Evolutionary conservation across 1,139 yeast genomes (phyloP).

Genomic region (Pichia sp.): DNA sequence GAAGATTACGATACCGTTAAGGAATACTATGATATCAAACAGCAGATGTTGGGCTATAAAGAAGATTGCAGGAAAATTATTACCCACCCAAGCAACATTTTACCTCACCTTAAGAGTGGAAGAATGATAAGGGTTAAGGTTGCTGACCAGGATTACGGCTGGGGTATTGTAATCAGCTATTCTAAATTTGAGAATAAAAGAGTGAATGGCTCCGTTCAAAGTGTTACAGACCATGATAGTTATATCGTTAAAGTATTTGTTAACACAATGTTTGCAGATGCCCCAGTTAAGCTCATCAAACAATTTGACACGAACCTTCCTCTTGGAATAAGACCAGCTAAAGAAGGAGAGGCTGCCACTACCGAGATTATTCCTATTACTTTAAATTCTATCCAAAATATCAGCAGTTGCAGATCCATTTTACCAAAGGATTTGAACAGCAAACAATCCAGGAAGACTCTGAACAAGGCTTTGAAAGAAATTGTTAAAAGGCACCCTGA

Average conservation of each 20-base stretch:
- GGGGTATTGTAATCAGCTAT: conserved; percentile 87
- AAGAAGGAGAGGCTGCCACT: conserved; percentile 63
- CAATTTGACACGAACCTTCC: conserved; percentile 73
- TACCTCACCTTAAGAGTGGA: conserved; percentile 85
- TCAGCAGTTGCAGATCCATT: conserved; percentile 76
- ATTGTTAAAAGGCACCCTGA: conserved; percentile 81
- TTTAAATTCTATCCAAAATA: conserved; percentile 63
- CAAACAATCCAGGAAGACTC: conserved; percentile 64
- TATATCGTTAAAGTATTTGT: conserved; percentile 84
- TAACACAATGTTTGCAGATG: conserved; percentile 69
- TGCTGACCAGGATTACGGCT: conserved; percentile 65
- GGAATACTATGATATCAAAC: conserved; percentile 77
- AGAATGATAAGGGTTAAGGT: conserved; percentile 69
- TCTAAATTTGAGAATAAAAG: conserved; percentile 48
- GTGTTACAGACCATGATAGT: conserved; percentile 75
- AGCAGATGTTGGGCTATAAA: conserved; percentile 64
- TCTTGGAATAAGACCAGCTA: conserved; percentile 84
- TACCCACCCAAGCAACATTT: conserved; percentile 86
- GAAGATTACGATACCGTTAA: conserved; percentile 72
- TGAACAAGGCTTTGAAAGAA: conserved; percentile 74
- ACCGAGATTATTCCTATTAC: conserved; percentile 84
- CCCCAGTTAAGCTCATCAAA: conserved; percentile 69
- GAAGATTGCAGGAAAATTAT: conserved; percentile 78
- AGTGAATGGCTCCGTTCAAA: conserved; percentile 47
- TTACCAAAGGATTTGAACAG: conserved; percentile 78